Evolutionary conservation across 2,329 filamentous ascomycete species (phyloP).

Genomic region (Curvularia verruculosa): DNA sequence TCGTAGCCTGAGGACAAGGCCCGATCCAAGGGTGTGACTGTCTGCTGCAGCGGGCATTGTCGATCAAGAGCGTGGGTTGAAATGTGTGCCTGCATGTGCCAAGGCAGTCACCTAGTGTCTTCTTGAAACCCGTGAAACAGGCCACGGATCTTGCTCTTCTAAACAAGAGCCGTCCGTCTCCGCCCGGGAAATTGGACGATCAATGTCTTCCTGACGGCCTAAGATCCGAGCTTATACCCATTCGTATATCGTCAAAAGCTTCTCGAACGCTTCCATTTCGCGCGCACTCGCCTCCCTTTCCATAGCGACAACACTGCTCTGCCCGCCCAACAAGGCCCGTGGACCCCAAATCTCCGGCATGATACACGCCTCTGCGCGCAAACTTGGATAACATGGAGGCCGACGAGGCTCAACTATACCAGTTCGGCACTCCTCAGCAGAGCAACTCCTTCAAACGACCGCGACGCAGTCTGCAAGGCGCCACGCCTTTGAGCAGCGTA

Average conservation of each 20-base stretch:
- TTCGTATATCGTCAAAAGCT: constrained; percentile 44
- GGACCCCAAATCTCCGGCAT: constrained; percentile 45
- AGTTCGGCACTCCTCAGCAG: constrained; percentile 44
- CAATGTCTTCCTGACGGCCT: constrained; percentile 49
- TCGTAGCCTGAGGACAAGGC: constrained; percentile 18
- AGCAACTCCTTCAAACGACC: constrained; percentile 48
- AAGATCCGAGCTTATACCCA: constrained; percentile 41
- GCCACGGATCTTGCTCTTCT: constrained; percentile 31
- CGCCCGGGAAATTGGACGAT: constrained; percentile 50
- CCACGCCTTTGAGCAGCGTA: constrained; percentile 46
- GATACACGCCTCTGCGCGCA: constrained; percentile 39
- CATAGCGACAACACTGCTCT: constrained; percentile 32
- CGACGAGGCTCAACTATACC: constrained; percentile 47
- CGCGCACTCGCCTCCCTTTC: constrained; percentile 34
- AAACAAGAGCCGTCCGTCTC: constrained; percentile 49
- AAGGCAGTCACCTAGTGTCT: constrained; percentile 34
- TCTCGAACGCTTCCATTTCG: constrained; percentile 45
- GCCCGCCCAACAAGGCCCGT: constrained; percentile 40
- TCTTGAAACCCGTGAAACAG: constrained; percentile 31
- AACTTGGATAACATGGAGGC: constrained; percentile 46
- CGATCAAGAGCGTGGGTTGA: constrained; percentile 38
- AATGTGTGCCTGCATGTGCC: constrained; percentile 44
- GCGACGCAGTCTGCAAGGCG: constrained; percentile 46
- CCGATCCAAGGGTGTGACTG: constrained; percentile 27
- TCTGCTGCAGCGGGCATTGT: constrained; percentile 41